Conservation (phyloP, 257 asterid genomes). For the Nicotiana noctiflora region DNA sequence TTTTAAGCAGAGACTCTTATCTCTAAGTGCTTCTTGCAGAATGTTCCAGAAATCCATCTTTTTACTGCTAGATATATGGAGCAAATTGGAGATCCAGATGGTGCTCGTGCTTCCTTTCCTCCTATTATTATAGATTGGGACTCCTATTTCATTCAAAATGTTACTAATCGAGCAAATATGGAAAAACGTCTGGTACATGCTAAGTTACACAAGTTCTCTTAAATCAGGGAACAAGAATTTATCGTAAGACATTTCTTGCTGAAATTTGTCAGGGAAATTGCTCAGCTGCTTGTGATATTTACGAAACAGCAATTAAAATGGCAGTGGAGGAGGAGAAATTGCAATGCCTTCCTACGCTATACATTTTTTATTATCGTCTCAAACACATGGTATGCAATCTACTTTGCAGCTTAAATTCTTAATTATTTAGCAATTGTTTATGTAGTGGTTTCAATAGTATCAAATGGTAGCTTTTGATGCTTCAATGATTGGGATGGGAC, state of each 20-base stretch:
- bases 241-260: constrained; percentile 10
- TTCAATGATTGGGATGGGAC: neutral
- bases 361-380: constrained; percentile 46
- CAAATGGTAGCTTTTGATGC: neutral
- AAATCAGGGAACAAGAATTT: constrained; percentile 9
- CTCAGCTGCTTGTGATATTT: constrained; percentile 54
- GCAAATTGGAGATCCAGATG: constrained; percentile 56
- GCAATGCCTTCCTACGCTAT: constrained; percentile 53
- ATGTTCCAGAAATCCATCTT: constrained; percentile 65
- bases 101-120: constrained; percentile 62
- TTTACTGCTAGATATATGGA: constrained; percentile 82
- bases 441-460: neutral
- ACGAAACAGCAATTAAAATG: constrained; percentile 51
- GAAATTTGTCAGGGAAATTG: constrained; percentile 63
- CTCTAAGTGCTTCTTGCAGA: constrained; percentile 36
- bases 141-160: constrained; percentile 42
- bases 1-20: neutral
- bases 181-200: constrained; percentile 75
- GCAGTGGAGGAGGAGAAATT: constrained; percentile 49
- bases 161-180: constrained; percentile 61
- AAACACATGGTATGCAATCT: constrained; percentile 54
- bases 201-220: constrained; percentile 18
- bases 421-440: neutral
- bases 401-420: constrained; percentile 8
- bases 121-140: constrained; percentile 38